Evolutionary conservation across 176 grass and related monocot genomes (phyloP).

Genomic region (Cymbopogon citratus): DNA sequence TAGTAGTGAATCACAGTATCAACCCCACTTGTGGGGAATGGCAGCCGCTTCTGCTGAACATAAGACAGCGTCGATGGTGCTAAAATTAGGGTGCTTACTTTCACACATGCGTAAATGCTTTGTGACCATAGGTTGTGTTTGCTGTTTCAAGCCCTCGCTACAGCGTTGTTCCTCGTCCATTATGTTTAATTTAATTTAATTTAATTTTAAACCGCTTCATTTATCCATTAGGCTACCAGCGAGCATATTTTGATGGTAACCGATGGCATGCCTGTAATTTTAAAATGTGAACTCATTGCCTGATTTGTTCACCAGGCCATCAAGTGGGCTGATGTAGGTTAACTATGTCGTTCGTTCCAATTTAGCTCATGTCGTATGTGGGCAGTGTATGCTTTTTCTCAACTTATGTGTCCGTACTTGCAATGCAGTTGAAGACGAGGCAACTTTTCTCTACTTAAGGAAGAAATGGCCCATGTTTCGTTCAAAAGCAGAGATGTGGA

Average conservation of each 20-base stretch:
- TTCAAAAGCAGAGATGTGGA: slow-evolving; percentile 77
- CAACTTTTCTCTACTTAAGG: slow-evolving; percentile 27
- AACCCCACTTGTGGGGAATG: too few relatives aligned
- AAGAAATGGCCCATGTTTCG: slow-evolving; percentile 52
- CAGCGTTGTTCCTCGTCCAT: neutral
- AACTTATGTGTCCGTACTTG: neutral
- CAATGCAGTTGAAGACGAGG: neutral
- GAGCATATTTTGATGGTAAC: neutral
- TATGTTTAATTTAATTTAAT: neutral
- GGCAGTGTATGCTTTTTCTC: neutral
- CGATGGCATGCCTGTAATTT: neutral
- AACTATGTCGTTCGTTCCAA: neutral
- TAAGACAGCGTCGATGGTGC: neutral
- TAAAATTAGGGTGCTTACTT: neutral
- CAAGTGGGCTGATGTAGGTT: neutral
- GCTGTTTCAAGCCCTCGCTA: neutral
- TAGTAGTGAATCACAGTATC: neutral
- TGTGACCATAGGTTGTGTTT: neutral
- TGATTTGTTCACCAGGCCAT: neutral
- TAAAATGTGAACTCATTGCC: neutral
- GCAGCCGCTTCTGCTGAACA: too few relatives aligned
- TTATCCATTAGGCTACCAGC: neutral
- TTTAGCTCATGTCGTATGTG: neutral
- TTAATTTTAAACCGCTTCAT: neutral
- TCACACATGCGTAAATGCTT: too few relatives aligned